Conservation (phyloP, 2,329 filamentous ascomycete species). For the Microcyclospora tardicrescens region DNA sequence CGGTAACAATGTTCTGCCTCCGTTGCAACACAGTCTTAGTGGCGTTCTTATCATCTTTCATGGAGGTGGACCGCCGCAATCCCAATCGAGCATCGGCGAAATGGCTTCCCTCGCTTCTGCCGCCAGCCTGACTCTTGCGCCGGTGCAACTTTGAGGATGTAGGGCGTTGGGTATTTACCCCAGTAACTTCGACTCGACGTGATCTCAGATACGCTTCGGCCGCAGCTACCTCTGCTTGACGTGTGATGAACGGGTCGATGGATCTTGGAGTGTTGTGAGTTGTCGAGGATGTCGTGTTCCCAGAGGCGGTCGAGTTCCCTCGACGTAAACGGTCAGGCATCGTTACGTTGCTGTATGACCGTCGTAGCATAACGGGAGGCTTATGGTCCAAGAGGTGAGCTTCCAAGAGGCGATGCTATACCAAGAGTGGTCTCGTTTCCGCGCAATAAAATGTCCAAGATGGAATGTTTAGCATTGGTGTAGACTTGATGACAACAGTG, state of each 20-base stretch:
- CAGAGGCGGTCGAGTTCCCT: constrained; percentile 21
- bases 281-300: constrained; percentile 25
- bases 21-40: neutral
- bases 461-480: too few relatives aligned
- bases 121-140: constrained; percentile 13
- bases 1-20: neutral
- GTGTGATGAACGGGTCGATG: constrained; percentile 33
- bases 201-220: constrained; percentile 46
- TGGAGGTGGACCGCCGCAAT: constrained; percentile 7
- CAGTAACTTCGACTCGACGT: constrained; percentile 26
- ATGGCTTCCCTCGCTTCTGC: constrained; percentile 22
- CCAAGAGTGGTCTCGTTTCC: too few relatives aligned
- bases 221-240: constrained; percentile 49
- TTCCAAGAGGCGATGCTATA: too few relatives aligned
- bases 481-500: too few relatives aligned
- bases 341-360: constrained; percentile 16
- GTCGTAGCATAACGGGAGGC: constrained; percentile 17
- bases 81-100: constrained; percentile 19
- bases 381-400: too few relatives aligned
- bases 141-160: constrained; percentile 8
- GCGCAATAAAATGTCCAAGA: too few relatives aligned
- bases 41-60: constrained; percentile 2
- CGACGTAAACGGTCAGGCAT: constrained; percentile 19
- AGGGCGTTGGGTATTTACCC: constrained; percentile 1
- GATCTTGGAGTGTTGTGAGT: constrained; percentile 9